phyloP scores from a whole-genome alignment of 2,329 filamentous ascomycete species.

The Torrubiellomyces zombiae region DNA sequence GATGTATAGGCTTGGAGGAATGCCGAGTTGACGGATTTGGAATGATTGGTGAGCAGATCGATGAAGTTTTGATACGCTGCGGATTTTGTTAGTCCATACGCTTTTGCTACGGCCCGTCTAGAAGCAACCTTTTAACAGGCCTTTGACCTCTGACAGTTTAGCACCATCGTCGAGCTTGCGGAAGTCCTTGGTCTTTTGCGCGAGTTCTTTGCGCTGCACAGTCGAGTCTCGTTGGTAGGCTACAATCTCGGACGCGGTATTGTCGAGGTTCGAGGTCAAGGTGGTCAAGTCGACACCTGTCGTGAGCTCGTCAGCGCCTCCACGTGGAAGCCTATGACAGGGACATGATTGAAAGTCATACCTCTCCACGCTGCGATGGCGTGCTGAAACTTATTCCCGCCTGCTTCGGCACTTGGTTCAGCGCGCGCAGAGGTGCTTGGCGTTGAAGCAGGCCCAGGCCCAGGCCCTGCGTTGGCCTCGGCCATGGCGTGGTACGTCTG shows the following conservation, averaged over 20 bases:
- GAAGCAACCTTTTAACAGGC: conserved; percentile 58
- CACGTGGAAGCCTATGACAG: background rate
- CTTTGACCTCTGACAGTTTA: conserved; percentile 80
- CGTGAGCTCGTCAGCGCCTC: conserved; percentile 1
- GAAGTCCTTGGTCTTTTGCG: conserved; percentile 98
- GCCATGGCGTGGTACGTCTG: too few species aligned
- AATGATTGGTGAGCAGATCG: conserved; percentile 88
- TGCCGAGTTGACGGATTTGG: conserved; percentile 81
- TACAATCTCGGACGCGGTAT: conserved; percentile 88
- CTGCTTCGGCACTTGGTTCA: conserved; percentile 29
- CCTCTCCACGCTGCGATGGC: conserved; percentile 94
- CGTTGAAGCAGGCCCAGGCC: conserved; percentile 9
- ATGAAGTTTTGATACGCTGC: conserved; percentile 93
- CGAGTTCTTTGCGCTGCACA: conserved; percentile 86
- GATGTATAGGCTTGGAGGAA: conserved; percentile 89
- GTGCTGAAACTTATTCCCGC: conserved; percentile 81
- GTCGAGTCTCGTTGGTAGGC: conserved; percentile 88
- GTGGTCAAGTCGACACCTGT: conserved; percentile 73
- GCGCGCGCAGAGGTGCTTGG: conserved; percentile 11
- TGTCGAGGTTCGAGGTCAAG: conserved; percentile 73
- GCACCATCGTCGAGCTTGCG: conserved; percentile 77
- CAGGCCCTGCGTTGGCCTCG: conserved; percentile 14
- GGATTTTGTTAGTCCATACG: conserved; percentile 6
- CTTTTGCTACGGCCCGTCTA: background rate
- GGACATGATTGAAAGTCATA: conserved; percentile 22